Evolutionary conservation across 2,329 filamentous ascomycete genomes (phyloP), one percentile per base, ranked within the genome.

Genomic region (Mycocentrospora acerina): DNA sequence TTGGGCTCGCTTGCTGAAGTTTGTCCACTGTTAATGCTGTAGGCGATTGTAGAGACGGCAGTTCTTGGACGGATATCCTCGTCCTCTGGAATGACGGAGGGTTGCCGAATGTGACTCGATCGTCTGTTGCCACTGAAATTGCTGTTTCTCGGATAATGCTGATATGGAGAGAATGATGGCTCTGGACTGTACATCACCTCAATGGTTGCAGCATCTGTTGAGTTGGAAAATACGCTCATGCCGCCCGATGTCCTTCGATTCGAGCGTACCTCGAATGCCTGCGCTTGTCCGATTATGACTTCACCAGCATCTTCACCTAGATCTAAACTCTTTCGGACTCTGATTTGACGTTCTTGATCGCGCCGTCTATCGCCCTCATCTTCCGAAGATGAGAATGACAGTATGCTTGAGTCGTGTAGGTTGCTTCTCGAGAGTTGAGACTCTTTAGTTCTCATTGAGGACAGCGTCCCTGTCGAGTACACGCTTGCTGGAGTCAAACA

Each of bases 351-450:
- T 15, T 35, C 33, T 30, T 40, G 41, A 12, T 35, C 24, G 13
- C 16, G 40, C n/a, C 28, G 34, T 19, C 43, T 44, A 3, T 68
- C 66, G 2, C 49, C 48, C 32, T 68, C 64, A 28, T 64, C 62
- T 27, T 69, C 66, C 2, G 67, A 69, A 3, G 66, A 69, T 2
- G 67, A 70, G 12, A 66, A 70, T 0, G 67, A 70, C 10, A 70
- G 51, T 10, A 69, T 57, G 32, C 67, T 70, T 7, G 57, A 59
- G 24, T 69, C 56, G 25, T 69, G 60, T 12, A 70, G 49, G 31
- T 70, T 68, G 24, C 33, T 52, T 28, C 51, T 60, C 8, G 59
- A 59, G 10, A 65, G 42, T 4, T 55, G 41, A 7, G 64, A 67
- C 29, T 57, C 61, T 39, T 61, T 68, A 1, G 64, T 66, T 37